Base-by-base conservation (phyloP, 2,329 filamentous ascomycete genomes). In the Grosmannia serpens region DNA sequence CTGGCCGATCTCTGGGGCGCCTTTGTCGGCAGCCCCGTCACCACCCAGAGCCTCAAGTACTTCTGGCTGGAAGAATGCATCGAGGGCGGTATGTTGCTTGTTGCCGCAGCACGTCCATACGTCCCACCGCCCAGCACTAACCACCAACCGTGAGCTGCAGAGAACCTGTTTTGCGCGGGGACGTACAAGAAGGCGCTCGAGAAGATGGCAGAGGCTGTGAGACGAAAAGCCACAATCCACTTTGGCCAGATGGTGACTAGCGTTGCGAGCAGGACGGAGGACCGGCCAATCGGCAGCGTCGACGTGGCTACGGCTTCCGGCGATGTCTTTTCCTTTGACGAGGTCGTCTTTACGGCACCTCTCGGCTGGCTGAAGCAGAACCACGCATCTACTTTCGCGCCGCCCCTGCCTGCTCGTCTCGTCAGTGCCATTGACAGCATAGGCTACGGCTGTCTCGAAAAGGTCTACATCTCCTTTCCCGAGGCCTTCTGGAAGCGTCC, bases 11-110 rank as follows among this genome's bases (percentile, higher is more conserved):
- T 83, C 65, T 89, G 87, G 85, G 87, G 87, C 2, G 80, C 81
- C 0, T 90, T 88, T 67, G 78, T 89, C 7, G 87, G 87, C 17
- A 85, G 79, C 60, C 78, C 82, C 0, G 74, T 88, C 10, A 71
- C 76, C 56, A 78, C 67, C 29, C 87, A 91, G 68, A 89, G 85
- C 64, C 73, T 90, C 35, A 88, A 85, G 71, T 90, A 83, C 71
- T 88, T 89, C 68, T 89, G 86, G 85, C 68, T 91, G 6, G 87
- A 91, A 67, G 86, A 90, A 69, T 88, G 85, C 63, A 84, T 90
- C 56, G 86, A 89, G 67, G 87, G 86, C 52, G 80, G 82, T 82
- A 67, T 64, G 74, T 65, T n/a, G 22, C 7, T 24, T 8, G 17
- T 26, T 53, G 26, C 10, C 26, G 26, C n/a, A n/a, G n/a, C n/a